Base-by-base conservation (phyloP, 495 filamentous ascomycete species). In the Penicillium argentinense region DNA sequence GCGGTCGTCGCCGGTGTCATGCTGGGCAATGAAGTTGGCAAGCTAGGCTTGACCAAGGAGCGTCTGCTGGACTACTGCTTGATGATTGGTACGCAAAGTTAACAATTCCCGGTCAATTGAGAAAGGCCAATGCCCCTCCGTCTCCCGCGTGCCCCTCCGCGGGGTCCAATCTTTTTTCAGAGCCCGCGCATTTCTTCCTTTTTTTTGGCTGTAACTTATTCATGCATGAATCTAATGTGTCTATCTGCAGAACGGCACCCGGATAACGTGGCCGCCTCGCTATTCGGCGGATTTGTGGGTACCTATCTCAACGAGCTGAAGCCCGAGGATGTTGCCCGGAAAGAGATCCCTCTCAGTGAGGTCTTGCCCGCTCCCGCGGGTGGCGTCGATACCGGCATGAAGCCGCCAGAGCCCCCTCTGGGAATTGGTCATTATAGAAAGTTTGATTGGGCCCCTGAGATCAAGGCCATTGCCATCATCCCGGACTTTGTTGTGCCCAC, bases 211-310 rank as follows among this genome's bases (percentile, higher is more conserved):
- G n/a, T n/a, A n/a, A n/a, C n/a, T n/a, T n/a, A n/a, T n/a, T n/a
- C n/a, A n/a, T 54, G 33, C 43, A 50, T 53, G 9, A 25, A 17
- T 43, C 51, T 60, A 41, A 56, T 39, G 30, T 9, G 40, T 32
- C n/a, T n/a, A n/a, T 37, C 24, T 40, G 33, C 57, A 79, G 92
- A 97, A 67, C 84, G 92, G 21, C 93, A 98, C 68, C 93, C 93
- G 3, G 93, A 98, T 71, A 97, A 98, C 56, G 88, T 98, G 24
- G 95, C 89, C 48, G 93, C 93, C 1, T 90, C 92, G 1, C 78
- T 96, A 21, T 96, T 91, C 60, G 93, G 93, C 34, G 93, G 93
- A n/a, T 96, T 98, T 60, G 88, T 97, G 12, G 93, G 93, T 22
- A 95, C 90, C 7, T 97, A 97, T 54, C 77, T 97, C 34, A 95